These are phyloP conservation scores for Cymodocea nodosa DNA, from an alignment of 116 monocot species.

Conservation along the genomic window DNA sequence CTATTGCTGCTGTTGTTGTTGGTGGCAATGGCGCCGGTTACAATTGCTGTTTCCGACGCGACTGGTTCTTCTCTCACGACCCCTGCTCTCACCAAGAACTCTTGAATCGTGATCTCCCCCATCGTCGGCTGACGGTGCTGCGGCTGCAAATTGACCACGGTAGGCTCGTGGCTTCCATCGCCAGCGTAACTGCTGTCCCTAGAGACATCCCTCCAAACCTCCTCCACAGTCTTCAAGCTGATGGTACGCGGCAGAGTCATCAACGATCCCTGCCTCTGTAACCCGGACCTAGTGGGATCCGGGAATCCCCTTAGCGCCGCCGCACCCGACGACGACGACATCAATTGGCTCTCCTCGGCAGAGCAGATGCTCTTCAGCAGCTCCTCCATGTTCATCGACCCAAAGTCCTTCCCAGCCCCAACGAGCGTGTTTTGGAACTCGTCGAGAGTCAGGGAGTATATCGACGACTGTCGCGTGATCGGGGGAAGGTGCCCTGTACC, in stretches of 20 bases:
- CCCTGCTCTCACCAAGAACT: constrained; percentile 55
- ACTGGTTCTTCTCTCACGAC: constrained; percentile 32
- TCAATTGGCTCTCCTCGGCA: constrained; percentile 52
- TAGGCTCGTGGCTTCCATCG: not conserved
- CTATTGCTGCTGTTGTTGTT: not conserved
- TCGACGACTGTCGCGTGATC: constrained; percentile 19
- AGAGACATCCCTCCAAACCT: constrained; percentile 54
- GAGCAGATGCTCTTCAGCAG: constrained; percentile 60
- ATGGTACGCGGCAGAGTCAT: constrained; percentile 49
- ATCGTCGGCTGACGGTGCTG: constrained; percentile 35
- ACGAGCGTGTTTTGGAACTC: constrained; percentile 47
- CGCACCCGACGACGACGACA: constrained; percentile 22
- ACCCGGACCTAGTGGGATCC: constrained; percentile 9
- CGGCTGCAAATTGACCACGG: not conserved
- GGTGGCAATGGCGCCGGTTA: not conserved
- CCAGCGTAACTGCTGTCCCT: constrained; percentile 5
- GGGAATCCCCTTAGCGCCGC: not conserved
- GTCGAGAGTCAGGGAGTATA: constrained; percentile 58
- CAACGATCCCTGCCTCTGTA: constrained; percentile 68
- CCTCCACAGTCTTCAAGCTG: constrained; percentile 75
- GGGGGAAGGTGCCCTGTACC: not conserved
- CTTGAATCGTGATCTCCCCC: constrained; percentile 71
- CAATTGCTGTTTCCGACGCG: not conserved
- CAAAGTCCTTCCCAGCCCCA: constrained; percentile 44
- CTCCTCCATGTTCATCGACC: constrained; percentile 90